A percentile compares a stretch with the other conserved stretches of the same genome.
These are phyloP conservation scores for Retiboletus flavoniger DNA, from an alignment of 1,284 basidiomycete species.

Conservation along the genomic window DNA sequence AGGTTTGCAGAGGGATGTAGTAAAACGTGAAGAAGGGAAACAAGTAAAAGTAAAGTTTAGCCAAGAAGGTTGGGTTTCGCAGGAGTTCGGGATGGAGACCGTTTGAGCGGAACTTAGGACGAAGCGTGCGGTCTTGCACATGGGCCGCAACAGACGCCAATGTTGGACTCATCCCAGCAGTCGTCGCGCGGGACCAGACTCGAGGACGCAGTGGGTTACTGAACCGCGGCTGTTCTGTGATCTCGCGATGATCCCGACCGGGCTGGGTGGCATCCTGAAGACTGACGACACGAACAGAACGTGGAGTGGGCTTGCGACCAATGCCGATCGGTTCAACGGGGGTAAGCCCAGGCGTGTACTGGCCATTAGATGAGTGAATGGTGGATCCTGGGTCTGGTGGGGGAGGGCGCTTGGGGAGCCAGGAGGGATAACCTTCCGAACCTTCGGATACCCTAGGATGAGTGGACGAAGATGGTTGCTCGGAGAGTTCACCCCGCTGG, in stretches of 20 bases:
- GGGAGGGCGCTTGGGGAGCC: conserved; percentile 76
- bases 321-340: conserved; percentile 46
- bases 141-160: conserved; percentile 41
- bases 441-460: conserved; percentile 43
- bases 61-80: conserved; percentile 54
- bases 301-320: conserved; percentile 72
- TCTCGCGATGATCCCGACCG: conserved; percentile 42
- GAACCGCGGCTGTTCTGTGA: conserved; percentile 53
- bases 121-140: conserved; percentile 39
- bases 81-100: conserved; percentile 65
- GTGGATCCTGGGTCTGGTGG: conserved; percentile 72
- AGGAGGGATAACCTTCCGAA: conserved; percentile 74
- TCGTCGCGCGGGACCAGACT: conserved; percentile 63
- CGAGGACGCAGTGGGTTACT: conserved; percentile 36
- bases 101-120: conserved; percentile 63
- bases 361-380: conserved; percentile 54
- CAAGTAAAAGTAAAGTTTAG: conserved; percentile 61
- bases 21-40: conserved; percentile 67
- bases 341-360: conserved; percentile 39
- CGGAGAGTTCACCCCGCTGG: conserved; percentile 32
- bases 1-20: conserved; percentile 72
- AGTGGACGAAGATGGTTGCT: conserved; percentile 37
- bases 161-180: conserved; percentile 48
- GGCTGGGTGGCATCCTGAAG: conserved; percentile 49
- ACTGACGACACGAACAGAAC: conserved; percentile 75